Conservation (phyloP, 2,329 filamentous ascomycete genomes). For the Alternaria triticina region DNA sequence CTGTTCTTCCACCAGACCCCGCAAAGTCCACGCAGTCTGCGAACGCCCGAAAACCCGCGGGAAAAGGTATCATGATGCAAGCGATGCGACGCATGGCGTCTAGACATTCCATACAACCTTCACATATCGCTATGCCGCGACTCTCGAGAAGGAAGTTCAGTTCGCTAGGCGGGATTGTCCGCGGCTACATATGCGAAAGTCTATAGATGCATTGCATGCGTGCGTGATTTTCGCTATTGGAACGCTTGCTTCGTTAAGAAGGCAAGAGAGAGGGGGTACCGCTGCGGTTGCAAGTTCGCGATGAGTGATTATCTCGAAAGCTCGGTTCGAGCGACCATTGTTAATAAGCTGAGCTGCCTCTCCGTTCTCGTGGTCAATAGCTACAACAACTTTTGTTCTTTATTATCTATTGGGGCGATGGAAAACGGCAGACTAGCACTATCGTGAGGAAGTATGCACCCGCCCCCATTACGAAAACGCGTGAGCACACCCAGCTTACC, state of each 20-base stretch:
- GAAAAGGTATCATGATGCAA: not conserved
- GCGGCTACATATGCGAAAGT: not conserved
- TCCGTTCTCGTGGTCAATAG: not conserved
- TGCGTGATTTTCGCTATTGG: slow-evolving; percentile 45
- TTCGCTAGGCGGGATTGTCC: slow-evolving; percentile 7
- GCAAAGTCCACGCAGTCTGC: not conserved
- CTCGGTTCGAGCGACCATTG: not conserved
- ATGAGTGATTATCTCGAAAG: slow-evolving; percentile 1
- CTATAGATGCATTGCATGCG: slow-evolving; percentile 30
- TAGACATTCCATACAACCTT: not conserved
- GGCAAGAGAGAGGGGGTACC: not conserved
- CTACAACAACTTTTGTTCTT: too few species aligned
- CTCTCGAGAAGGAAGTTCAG: not conserved
- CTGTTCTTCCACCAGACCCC: not conserved
- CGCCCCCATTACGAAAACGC: not conserved
- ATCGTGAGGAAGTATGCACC: not conserved
- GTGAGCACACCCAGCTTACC: not conserved
- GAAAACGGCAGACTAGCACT: not conserved
- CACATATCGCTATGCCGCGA: not conserved
- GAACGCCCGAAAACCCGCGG: not conserved
- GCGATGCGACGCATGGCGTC: not conserved
- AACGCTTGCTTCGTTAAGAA: slow-evolving; percentile 10
- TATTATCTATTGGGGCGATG: not conserved
- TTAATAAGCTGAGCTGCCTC: not conserved
- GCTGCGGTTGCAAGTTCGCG: not conserved